Percentiles rank a stretch among this genome's conserved stretches.
Evolutionary conservation across 1,284 basidiomycete species (phyloP).

Genomic region (Leccinum proliferum): DNA sequence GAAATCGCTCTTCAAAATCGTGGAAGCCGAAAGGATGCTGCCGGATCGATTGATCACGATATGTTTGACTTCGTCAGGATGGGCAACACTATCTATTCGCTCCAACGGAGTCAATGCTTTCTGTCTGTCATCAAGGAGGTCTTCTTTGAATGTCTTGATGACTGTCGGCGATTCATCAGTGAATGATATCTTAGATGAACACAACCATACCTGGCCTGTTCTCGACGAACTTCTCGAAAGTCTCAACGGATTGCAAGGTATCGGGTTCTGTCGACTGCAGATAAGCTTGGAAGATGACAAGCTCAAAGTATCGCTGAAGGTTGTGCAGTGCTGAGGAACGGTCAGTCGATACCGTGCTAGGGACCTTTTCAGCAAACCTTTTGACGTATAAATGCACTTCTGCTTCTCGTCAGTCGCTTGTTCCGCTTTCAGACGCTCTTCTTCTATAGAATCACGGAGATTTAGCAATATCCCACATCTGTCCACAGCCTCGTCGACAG

Average conservation of each 20-base stretch:
- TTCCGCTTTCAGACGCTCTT: constrained; percentile 69
- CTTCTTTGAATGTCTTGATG: constrained; percentile 94
- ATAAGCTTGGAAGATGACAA: constrained; percentile 94
- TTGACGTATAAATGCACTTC: constrained; percentile 61
- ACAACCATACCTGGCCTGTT: constrained; percentile 63
- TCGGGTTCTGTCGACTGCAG: constrained; percentile 84
- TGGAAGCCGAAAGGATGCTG: constrained; percentile 84
- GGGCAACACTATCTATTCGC: constrained; percentile 73
- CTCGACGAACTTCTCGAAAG: constrained; percentile 78
- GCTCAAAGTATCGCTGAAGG: constrained; percentile 83
- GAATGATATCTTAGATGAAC: not conserved
- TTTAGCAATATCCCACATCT: constrained; percentile 84
- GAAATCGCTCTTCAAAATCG: constrained; percentile 97
- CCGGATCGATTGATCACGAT: constrained; percentile 86
- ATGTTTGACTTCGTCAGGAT: constrained; percentile 83
- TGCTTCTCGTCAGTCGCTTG: constrained; percentile 70
- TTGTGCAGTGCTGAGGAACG: constrained; percentile 64
- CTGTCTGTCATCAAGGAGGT: constrained; percentile 76
- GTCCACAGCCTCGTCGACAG: constrained; percentile 92
- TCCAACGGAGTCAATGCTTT: constrained; percentile 85
- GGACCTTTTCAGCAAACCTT: constrained; percentile 44
- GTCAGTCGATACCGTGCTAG: not conserved
- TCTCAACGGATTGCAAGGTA: constrained; percentile 71
- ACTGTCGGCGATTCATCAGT: constrained; percentile 41
- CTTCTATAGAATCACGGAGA: constrained; percentile 86